Percentiles rank a stretch among this genome's conserved stretches.
phyloP scores from a whole-genome alignment of 2,329 filamentous ascomycete genomes.

The Xylaria sp. region DNA sequence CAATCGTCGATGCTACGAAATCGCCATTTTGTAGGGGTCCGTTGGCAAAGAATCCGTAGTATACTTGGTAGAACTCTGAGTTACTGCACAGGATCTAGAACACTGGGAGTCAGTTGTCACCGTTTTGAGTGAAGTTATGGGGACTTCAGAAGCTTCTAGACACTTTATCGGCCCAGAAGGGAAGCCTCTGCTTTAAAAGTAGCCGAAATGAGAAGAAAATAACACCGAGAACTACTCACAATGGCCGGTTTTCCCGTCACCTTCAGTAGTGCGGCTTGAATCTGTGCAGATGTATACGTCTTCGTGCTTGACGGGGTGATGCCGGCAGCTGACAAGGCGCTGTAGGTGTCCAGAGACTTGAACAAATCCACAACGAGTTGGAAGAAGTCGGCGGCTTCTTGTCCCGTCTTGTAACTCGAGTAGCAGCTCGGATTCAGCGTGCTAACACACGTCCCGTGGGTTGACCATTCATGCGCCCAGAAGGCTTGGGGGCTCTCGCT shows the following conservation, averaged over 20 bases:
- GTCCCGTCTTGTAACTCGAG: constrained; percentile 64
- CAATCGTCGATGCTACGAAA: constrained; percentile 63
- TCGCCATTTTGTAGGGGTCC: constrained; percentile 69
- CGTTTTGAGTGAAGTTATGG: too few species aligned
- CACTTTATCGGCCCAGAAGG: too few species aligned
- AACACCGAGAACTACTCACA: too few species aligned
- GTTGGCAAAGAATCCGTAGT: constrained; percentile 72
- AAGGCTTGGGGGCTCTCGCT: constrained; percentile 71
- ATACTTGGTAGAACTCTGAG: constrained; percentile 63
- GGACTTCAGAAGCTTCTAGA: too few species aligned
- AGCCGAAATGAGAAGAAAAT: too few species aligned
- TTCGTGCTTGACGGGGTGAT: constrained; percentile 64
- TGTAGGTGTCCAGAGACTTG: constrained; percentile 73
- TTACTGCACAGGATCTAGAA: constrained; percentile 63
- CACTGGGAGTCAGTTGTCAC: too few species aligned
- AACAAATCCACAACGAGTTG: constrained; percentile 73
- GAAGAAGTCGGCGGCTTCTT: constrained; percentile 78
- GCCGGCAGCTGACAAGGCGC: constrained; percentile 69
- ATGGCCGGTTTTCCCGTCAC: constrained; percentile 64
- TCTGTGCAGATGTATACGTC: constrained; percentile 69
- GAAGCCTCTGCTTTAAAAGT: too few species aligned
- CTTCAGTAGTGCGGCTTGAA: constrained; percentile 67
- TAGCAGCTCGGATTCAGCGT: constrained; percentile 77
- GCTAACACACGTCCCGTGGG: constrained; percentile 77
- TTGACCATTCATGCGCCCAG: constrained; percentile 81